phyloP scores from a whole-genome alignment of 1,284 basidiomycete species.

The Amylostereum chailletii region DNA sequence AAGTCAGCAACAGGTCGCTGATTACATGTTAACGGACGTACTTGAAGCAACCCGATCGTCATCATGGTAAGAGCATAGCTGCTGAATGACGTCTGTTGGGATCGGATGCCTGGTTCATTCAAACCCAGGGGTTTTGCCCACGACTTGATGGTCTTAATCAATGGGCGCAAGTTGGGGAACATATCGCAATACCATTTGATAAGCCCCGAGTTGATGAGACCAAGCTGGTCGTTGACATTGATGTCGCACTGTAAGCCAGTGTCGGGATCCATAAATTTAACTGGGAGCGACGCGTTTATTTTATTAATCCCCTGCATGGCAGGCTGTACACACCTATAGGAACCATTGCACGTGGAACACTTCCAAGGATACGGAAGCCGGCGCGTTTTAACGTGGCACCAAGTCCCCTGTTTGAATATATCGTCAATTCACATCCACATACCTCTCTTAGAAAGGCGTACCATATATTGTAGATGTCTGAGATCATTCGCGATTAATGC shows the following conservation, averaged over 20 bases:
- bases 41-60: slow-evolving; percentile 49
- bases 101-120: slow-evolving; percentile 30
- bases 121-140: slow-evolving; percentile 45
- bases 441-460: not conserved
- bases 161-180: slow-evolving; percentile 29
- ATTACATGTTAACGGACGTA: slow-evolving; percentile 15
- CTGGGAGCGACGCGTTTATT: slow-evolving; percentile 21
- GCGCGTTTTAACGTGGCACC: slow-evolving; percentile 19
- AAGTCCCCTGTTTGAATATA: slow-evolving; percentile 20
- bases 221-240: slow-evolving; percentile 51
- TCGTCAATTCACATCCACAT: not conserved
- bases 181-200: slow-evolving; percentile 38
- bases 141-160: slow-evolving; percentile 37
- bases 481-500: not conserved
- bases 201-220: slow-evolving; percentile 40
- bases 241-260: slow-evolving; percentile 41
- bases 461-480: slow-evolving; percentile 11
- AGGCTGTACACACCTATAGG: slow-evolving; percentile 35
- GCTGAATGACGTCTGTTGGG: slow-evolving; percentile 32
- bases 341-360: slow-evolving; percentile 31
- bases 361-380: slow-evolving; percentile 27
- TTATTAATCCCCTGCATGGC: not conserved
- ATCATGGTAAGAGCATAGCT: slow-evolving; percentile 53
- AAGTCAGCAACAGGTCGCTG: no score
- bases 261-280: slow-evolving; percentile 39